Base-by-base conservation (phyloP, 805 yeast genomes). In the Hanseniaspora hatyaiensis region DNA sequence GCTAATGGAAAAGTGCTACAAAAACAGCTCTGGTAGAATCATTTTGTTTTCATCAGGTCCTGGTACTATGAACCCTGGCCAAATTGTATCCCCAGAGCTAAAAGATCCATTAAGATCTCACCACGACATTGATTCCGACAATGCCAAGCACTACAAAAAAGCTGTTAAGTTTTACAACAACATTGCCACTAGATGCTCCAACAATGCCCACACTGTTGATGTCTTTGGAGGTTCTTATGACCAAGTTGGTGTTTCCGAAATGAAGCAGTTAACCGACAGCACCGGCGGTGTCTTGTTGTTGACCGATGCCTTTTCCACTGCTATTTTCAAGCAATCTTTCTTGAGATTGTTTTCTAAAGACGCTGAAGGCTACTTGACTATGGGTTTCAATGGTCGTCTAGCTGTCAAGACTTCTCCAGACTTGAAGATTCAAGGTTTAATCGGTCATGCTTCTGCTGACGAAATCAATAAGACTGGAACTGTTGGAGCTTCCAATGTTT, bases 71-170 rank as follows among this genome's bases (percentile, higher is more conserved):
- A 82, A 82, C 39, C 97, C 99, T 11, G 99, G 99, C 57, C 69
- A 84, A 62, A 86, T 92, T 55, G 99, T 92, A 24, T 85, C 89
- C 38, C 78, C 81, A 20, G 92, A 87, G 63, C 73, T 92, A 62
- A 83, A 84, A 62, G 98, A 92, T 65, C 96, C 98, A 41, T 82
- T 92, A 57, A 78, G 99, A 70, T 92, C 98, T 8, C 99, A 92
- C 66, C 85, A 83, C 59, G 98, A 92, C 63, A 84, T 92, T 55
- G 97, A 92, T 63, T 80, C 87, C 55, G 96, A 89, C 57, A 65
- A 73, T 42, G 94, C 95, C 49, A 80, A 80, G 59, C 95, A 87
- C 62, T 84, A 78, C 68, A 81, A 83, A 59, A 84, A 83, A 63
- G 94, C 96, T 8, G 74, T 73, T 56, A 80, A 84, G 63, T 87